Percentiles rank a stretch among this genome's conserved stretches.
These are phyloP conservation scores for Penicillium fimorum DNA, from an alignment of 495 filamentous ascomycete species.

Conservation along the genomic window DNA sequence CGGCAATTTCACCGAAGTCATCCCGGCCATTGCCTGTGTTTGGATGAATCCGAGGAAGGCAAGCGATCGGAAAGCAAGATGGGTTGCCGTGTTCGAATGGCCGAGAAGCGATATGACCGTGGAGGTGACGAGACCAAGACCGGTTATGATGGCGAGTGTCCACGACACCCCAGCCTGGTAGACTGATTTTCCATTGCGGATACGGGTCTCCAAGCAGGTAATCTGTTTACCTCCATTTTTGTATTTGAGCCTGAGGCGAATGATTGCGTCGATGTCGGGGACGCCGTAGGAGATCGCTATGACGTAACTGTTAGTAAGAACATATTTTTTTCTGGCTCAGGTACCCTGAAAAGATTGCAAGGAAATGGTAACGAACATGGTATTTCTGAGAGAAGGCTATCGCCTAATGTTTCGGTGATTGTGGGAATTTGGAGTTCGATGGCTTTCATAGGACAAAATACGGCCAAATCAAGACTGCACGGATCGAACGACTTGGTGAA, in stretches of 20 bases:
- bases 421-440: slow-evolving; percentile 16
- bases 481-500: slow-evolving; percentile 63
- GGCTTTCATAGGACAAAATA: slow-evolving; percentile 77
- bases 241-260: slow-evolving; percentile 73
- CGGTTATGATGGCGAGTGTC: slow-evolving; percentile 79
- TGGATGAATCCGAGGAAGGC: slow-evolving; percentile 97
- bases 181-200: slow-evolving; percentile 91
- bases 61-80: slow-evolving; percentile 86
- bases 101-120: slow-evolving; percentile 77
- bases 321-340: background rate
- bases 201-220: slow-evolving; percentile 80
- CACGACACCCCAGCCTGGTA: slow-evolving; percentile 85
- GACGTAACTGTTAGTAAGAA: slow-evolving; percentile 7
- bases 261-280: slow-evolving; percentile 85
- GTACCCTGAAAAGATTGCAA: background rate
- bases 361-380: background rate
- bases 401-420: background rate
- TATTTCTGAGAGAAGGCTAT: slow-evolving; percentile 1
- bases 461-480: slow-evolving; percentile 59
- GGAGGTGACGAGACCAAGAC: slow-evolving; percentile 74
- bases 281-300: slow-evolving; percentile 77
- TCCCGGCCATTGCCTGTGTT: slow-evolving; percentile 86
- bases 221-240: slow-evolving; percentile 55
- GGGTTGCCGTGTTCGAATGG: slow-evolving; percentile 91
- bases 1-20: slow-evolving; percentile 74